Percentiles rank a stretch among this genome's conserved stretches.
Conservation (phyloP, 306 rosid species). For the Comarum palustre region DNA sequence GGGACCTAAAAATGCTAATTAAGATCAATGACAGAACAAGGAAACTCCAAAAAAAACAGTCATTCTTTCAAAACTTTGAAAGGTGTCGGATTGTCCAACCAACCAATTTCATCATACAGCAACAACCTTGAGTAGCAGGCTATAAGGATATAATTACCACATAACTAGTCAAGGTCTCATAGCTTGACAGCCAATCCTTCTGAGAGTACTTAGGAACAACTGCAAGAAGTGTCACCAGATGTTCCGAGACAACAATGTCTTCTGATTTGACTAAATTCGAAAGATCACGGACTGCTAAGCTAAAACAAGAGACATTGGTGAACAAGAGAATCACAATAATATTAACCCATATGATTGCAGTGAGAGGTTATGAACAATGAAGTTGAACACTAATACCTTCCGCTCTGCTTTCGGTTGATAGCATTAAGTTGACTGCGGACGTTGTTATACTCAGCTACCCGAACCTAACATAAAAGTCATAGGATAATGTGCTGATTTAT, state of each 20-base stretch:
- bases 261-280: constrained; percentile 85
- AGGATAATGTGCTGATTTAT: background rate
- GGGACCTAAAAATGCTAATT: constrained; percentile 67
- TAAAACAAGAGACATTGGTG: constrained; percentile 36
- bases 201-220: constrained; percentile 84
- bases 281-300: constrained; percentile 94
- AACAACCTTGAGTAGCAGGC: constrained; percentile 17
- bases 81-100: constrained; percentile 20
- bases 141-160: constrained; percentile 48
- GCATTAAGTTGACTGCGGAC: constrained; percentile 85
- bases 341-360: background rate
- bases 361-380: background rate
- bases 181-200: constrained; percentile 91
- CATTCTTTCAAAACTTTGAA: constrained; percentile 24
- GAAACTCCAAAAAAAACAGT: constrained; percentile 12
- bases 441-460: constrained; percentile 74
- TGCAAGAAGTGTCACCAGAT: constrained; percentile 82
- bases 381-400: constrained; percentile 48
- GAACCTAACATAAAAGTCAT: constrained; percentile 52
- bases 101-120: constrained; percentile 18
- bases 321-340: constrained; percentile 21
- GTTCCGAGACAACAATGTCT: constrained; percentile 74
- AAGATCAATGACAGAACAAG: constrained; percentile 31
- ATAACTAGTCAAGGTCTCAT: constrained; percentile 78
- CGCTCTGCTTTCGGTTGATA: constrained; percentile 87